Conservation (phyloP, 345 rosid species). For the Eucalyptus camaldulensis region DNA sequence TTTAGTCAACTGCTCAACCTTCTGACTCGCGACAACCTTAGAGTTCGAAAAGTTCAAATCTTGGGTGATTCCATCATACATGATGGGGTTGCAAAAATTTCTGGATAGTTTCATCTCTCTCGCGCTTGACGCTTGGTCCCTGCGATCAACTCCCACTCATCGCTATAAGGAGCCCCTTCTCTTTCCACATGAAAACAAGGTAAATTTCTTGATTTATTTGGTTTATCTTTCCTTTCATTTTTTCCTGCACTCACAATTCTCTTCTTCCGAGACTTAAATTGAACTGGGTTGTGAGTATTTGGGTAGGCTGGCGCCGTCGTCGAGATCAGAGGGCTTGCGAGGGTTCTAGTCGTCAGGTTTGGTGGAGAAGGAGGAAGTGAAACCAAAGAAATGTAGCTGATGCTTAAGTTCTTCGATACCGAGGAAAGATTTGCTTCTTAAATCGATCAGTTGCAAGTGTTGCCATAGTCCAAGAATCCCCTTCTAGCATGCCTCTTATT, state of each 20-base stretch:
- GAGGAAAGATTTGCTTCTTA: not conserved
- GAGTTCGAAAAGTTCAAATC: not conserved
- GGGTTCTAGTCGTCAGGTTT: not conserved
- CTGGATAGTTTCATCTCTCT: not conserved
- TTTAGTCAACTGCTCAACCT: not conserved
- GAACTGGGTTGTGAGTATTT: not conserved
- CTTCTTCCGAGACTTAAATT: not conserved
- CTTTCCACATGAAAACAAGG: not conserved
- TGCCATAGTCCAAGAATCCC: not conserved
- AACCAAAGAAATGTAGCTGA: not conserved
- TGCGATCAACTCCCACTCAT: fast-evolving
- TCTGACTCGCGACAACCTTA: not conserved
- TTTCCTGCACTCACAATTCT: not conserved
- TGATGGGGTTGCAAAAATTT: no score
- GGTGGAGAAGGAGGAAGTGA: not conserved
- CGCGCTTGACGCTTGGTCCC: not conserved
- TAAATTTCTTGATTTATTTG: not conserved
- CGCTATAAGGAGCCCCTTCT: not conserved
- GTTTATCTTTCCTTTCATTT: no score
- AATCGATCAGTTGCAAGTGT: not conserved
- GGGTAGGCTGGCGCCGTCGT: not conserved
- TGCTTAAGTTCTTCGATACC: not conserved
- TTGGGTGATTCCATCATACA: no score
- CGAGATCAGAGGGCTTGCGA: not conserved
- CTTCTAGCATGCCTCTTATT: no score